Base-by-base conservation (phyloP, 2,329 filamentous ascomycete genomes). In the Diaporthe amygdali region DNA sequence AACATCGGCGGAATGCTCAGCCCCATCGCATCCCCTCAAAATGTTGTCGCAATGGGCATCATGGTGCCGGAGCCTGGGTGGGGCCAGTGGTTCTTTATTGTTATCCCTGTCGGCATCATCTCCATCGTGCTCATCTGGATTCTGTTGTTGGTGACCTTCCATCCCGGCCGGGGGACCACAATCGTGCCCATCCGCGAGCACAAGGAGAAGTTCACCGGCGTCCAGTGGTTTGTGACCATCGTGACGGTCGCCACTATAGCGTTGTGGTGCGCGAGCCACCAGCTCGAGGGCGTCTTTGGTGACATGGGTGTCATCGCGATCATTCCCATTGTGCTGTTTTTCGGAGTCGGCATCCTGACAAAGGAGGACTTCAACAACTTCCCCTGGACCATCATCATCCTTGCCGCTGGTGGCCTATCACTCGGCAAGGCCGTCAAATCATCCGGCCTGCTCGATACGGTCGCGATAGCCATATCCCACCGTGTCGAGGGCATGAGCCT, bases 331-430 rank as follows among this genome's bases (percentile, higher is more conserved):
- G 93, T 97, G 3, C 87, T 98, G 51, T 99, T 99, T 88, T 99
- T 99, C 77, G 96, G 96, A 68, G 95, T 95, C 2, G 96, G 96
- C 14, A 96, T 98, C 75, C 87, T 99, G 39, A 98, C 95, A 61
- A 99, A 98, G 83, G 96, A 98, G 82, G 96, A 99, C 83, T 99
- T 99, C 81, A 99, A 99, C 86, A 99, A 99, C 82, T 99, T 99
- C 82, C 92, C 98, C 47, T 99, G 96, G 96, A 99, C 97, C 25
- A 99, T 99, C 82, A 98, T 99, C 82, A 98, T 99, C 78, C 91
- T 99, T 25, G 96, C 96, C 0, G 96, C 96, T 0, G 96, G 96
- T 56, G 96, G 96, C 9, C 85, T 99, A 41, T 95, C 95, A 1
- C 90, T 99, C 0, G 96, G 96, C 70, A 98, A 97, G 81, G 94